phyloP scores from a whole-genome alignment of 108 stramenopile species.

The Schizochytrium sp. region DNA sequence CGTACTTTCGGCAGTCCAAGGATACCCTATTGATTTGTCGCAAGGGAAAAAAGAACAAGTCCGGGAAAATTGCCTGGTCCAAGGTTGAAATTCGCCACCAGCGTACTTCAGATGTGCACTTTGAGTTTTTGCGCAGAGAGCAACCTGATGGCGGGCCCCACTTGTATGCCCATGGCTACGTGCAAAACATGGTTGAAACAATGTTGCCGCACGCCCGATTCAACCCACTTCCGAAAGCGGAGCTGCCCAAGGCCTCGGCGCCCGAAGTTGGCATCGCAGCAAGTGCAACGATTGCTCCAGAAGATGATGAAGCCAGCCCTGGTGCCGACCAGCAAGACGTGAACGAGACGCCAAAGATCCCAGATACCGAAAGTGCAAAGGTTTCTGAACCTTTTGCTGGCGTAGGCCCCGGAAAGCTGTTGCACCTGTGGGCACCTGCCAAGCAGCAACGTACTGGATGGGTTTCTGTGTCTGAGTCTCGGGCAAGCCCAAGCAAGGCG shows the following conservation, averaged over 20 bases:
- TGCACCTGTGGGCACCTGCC: conserved; percentile 13
- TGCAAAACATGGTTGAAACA: conserved; percentile 2
- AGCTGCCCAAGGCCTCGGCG: no score
- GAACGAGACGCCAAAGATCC: no score
- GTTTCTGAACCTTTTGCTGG: background rate
- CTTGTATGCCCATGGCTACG: background rate
- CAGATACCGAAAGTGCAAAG: no score
- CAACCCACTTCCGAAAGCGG: background rate
- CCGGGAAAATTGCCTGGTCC: background rate
- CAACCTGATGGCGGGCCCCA: background rate
- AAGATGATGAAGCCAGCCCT: background rate
- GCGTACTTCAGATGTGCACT: background rate
- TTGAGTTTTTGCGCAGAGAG: background rate
- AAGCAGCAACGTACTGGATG: background rate
- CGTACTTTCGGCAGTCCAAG: conserved; percentile 1
- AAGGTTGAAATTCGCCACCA: conserved; percentile 5
- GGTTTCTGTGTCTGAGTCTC: background rate
- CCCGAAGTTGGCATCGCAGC: background rate
- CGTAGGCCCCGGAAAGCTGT: background rate
- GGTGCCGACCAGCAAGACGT: background rate
- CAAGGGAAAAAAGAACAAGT: background rate
- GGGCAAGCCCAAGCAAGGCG: no score
- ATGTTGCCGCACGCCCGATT: background rate
- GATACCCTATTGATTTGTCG: background rate
- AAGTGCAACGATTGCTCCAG: background rate